phyloP scores from a whole-genome alignment of 495 filamentous ascomycete genomes.

The Daldinia concentrica region DNA sequence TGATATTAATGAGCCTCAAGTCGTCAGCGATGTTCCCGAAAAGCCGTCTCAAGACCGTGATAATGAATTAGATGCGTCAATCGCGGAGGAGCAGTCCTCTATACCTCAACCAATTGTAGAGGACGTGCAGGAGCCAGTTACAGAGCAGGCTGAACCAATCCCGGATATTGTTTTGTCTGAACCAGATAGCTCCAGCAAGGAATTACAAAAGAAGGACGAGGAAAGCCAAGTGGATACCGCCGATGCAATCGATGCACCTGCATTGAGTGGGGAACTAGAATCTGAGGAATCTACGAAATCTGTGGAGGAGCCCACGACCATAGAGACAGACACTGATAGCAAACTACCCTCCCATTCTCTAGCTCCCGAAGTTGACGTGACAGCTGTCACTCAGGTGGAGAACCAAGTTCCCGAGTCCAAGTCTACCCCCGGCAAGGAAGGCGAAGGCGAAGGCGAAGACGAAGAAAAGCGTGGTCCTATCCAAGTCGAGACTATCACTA shows the following conservation, averaged over 20 bases:
- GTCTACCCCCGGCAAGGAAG: conserved; percentile 16
- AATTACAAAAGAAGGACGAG: conserved; percentile 33
- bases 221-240: neutral
- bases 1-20: conserved; percentile 11
- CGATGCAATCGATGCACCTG: conserved; percentile 4
- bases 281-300: conserved; percentile 20
- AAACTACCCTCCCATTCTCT: conserved; percentile 14
- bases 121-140: conserved; percentile 10
- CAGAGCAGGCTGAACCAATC: conserved; percentile 15
- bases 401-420: conserved; percentile 21
- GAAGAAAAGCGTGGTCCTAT: conserved; percentile 32
- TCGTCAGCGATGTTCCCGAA: conserved; percentile 13
- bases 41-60: conserved; percentile 1
- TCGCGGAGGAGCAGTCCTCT: conserved; percentile 18
- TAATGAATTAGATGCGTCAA: conserved; percentile 17
- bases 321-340: conserved; percentile 20
- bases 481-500: conserved; percentile 15
- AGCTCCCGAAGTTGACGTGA: conserved; percentile 3
- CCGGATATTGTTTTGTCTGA: conserved; percentile 15
- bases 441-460: no score
- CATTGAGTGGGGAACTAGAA: conserved; percentile 15
- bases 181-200: conserved; percentile 24
- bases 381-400: conserved; percentile 14
- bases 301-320: conserved; percentile 15
- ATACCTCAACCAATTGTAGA: conserved; percentile 17